A percentile compares a stretch with the other conserved stretches of the same genome.
Conservation (phyloP, 768 basidiomycete species). For the Auricularia sp. region DNA sequence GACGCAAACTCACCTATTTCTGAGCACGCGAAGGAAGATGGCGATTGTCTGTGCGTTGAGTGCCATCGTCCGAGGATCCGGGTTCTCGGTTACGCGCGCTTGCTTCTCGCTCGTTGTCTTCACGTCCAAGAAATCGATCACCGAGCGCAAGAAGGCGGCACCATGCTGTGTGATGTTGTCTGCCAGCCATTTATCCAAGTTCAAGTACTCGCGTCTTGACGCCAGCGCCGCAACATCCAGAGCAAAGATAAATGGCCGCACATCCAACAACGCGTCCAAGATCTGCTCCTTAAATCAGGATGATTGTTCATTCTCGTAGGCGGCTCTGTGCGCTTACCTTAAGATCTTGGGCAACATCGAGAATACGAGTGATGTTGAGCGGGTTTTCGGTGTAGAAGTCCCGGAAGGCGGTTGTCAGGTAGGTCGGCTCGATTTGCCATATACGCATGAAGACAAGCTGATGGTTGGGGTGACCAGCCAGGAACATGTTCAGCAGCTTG, state of each 20-base stretch:
- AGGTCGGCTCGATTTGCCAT: slow-evolving; percentile 81
- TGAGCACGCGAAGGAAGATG: slow-evolving; percentile 82
- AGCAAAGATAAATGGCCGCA: slow-evolving; percentile 80
- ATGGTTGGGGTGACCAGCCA: slow-evolving; percentile 87
- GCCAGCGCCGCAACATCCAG: slow-evolving; percentile 92
- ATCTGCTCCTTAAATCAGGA: slow-evolving; percentile 42
- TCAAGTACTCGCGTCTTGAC: slow-evolving; percentile 85
- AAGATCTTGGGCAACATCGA: slow-evolving; percentile 91
- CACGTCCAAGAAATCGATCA: slow-evolving; percentile 81
- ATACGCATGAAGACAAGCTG: slow-evolving; percentile 96
- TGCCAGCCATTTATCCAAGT: slow-evolving; percentile 93
- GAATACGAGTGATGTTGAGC: slow-evolving; percentile 85
- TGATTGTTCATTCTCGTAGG: slow-evolving; percentile 2
- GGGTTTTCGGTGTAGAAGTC: slow-evolving; percentile 90
- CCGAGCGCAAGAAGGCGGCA: slow-evolving; percentile 74
- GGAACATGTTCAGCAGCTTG: slow-evolving; percentile 79
- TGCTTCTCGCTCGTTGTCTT: slow-evolving; percentile 89
- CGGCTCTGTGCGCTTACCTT: slow-evolving; percentile 45
- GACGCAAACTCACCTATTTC: slow-evolving; percentile 54
- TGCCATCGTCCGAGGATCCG: slow-evolving; percentile 55
- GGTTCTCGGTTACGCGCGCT: slow-evolving; percentile 59
- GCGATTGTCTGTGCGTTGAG: slow-evolving; percentile 84
- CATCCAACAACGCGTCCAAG: slow-evolving; percentile 83
- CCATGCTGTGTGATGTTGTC: slow-evolving; percentile 79
- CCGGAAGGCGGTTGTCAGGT: slow-evolving; percentile 79